phyloP scores from a whole-genome alignment of 768 basidiomycete genomes.

The Dentipellis sp. region DNA sequence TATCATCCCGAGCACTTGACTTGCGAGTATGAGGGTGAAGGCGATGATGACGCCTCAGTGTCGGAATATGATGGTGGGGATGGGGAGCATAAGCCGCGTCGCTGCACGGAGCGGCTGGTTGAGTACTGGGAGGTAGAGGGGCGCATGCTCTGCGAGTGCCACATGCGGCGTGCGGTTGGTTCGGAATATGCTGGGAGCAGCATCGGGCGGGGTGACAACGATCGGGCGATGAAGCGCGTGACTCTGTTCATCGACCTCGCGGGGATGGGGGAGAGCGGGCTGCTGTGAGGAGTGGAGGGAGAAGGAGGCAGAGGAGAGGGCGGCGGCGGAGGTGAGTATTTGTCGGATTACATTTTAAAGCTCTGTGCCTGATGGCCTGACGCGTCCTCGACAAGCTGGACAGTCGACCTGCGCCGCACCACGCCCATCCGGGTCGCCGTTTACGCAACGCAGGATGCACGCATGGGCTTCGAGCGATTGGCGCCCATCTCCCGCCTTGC shows the following conservation, averaged over 20 bases:
- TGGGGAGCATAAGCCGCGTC: constrained; percentile 7
- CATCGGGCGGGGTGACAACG: constrained; percentile 15
- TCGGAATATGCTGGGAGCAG: constrained; percentile 12
- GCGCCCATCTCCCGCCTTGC: no score
- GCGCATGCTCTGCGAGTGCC: constrained; percentile 79
- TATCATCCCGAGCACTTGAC: constrained; percentile 86
- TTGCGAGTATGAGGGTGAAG: constrained; percentile 53
- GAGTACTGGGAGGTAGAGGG: constrained; percentile 91
- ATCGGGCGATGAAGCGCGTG: constrained; percentile 63
- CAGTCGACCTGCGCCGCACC: no score
- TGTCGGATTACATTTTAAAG: no score
- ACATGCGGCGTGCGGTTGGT: constrained; percentile 35
- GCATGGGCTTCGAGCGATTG: no score
- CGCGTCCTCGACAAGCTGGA: no score
- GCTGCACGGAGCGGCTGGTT: constrained; percentile 46
- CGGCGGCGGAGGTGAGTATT: neutral
- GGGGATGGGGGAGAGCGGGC: constrained; percentile 17
- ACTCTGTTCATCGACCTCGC: constrained; percentile 75
- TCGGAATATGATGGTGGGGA: neutral
- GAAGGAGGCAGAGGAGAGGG: neutral
- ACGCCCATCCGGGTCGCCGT: no score
- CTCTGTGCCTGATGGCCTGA: no score
- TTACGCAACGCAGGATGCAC: no score
- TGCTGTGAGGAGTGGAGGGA: constrained; percentile 8
- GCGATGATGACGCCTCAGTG: neutral